Base-by-base conservation (phyloP, 805 yeast genomes). In the Naumovozyma castellii region DNA sequence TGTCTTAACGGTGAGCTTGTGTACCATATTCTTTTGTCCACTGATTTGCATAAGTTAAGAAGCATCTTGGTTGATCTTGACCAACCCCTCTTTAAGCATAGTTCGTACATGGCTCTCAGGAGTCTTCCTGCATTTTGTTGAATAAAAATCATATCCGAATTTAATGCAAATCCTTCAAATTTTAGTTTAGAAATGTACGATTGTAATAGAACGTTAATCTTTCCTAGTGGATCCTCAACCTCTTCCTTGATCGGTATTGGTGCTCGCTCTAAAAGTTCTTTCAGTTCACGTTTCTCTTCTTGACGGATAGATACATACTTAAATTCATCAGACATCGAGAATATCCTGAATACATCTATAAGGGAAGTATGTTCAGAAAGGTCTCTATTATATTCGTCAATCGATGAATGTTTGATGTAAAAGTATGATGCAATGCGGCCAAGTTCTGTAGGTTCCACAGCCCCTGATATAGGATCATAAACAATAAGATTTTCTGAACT, bases 51-150 rank as follows among this genome's bases (percentile, higher is more conserved):
- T 9, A 90, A 45, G 39, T 76, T 76, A 10, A 87, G 67, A 1
- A 81, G 54, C 1, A 62, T 43, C 47, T 71, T 73, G 0, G 94
- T 67, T 12, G 82, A 58, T 16, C 66, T 56, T 0, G 95, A 71
- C 94, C 95, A 87, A 9, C 72, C 71, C 47, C 79, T 83, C 39
- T 71, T 67, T 35, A 84, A 49, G 8, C 84, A 73, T 27, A 92
- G 75, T 54, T 90, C 96, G 56, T 73, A 78, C 46, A 94, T 72
- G 0, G 97, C 97, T 42, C 97, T 66, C 41, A 88, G 67, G 30
- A 92, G 61, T 54, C 99, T 72, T 3, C 94, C 90, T 1, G 96
- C 97, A 32, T 94, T 85, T 59, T 92, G 97, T 0, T 92, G 83
- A 32, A 92, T 76, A 56, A 84, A 92, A 3, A 85, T 71, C 95